Percentiles rank a stretch among this genome's conserved stretches.
Evolutionary conservation across 768 basidiomycete genomes (phyloP).

Genomic region (Botryobasidium botryosum): DNA sequence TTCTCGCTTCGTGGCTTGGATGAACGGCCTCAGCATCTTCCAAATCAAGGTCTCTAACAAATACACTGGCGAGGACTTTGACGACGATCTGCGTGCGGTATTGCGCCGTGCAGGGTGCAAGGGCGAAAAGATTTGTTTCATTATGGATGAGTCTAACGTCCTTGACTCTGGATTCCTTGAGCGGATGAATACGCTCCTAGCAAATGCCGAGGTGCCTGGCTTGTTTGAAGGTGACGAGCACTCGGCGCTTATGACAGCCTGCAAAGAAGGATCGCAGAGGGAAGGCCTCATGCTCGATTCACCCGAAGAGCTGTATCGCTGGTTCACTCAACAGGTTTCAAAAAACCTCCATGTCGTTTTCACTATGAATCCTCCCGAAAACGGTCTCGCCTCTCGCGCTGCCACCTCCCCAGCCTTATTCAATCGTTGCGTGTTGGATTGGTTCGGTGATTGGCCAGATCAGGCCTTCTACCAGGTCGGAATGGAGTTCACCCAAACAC

Average conservation of each 20-base stretch:
- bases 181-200: constrained; percentile 98
- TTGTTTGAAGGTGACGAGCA: constrained; percentile 99
- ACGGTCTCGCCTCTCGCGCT: constrained; percentile 86
- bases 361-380: constrained; percentile 97
- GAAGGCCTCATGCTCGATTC: constrained; percentile 98
- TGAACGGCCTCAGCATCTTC: constrained; percentile 98
- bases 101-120: constrained; percentile 94
- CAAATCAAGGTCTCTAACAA: constrained; percentile 99
- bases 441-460: constrained; percentile 99
- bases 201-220: constrained; percentile 99
- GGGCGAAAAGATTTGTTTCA: constrained; percentile 98
- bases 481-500: constrained; percentile 84
- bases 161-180: constrained; percentile 98
- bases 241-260: constrained; percentile 94
- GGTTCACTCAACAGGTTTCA: constrained; percentile 98
- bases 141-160: constrained; percentile 99
- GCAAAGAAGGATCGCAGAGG: constrained; percentile 98
- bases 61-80: constrained; percentile 96
- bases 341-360: constrained; percentile 98
- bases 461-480: constrained; percentile 98
- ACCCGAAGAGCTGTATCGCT: constrained; percentile 90
- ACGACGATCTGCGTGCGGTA: constrained; percentile 90
- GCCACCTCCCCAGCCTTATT: constrained; percentile 96
- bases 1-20: constrained; percentile 98
- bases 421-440: constrained; percentile 98